Evolutionary conservation across 2,329 filamentous ascomycete species (phyloP).

Genomic region (Epichloe bromicola): DNA sequence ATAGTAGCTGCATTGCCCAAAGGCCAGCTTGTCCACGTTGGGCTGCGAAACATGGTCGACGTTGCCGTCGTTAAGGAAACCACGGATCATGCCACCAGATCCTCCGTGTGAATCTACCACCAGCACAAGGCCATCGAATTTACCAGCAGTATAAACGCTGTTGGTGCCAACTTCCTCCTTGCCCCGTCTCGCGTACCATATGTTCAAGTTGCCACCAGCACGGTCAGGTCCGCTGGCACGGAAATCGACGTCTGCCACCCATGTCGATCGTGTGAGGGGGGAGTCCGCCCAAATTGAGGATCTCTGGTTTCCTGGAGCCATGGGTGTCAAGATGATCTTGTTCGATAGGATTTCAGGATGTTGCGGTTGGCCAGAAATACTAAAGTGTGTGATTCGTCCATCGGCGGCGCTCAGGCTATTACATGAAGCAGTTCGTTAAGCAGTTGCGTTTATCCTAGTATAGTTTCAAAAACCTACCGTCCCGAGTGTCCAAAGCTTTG

Average conservation of each 20-base stretch:
- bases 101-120: conserved; percentile 77
- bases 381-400: conserved; percentile 39
- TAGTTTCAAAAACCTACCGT: conserved; percentile 30
- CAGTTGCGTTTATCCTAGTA: neutral
- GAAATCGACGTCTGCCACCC: conserved; percentile 78
- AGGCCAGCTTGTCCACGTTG: conserved; percentile 73
- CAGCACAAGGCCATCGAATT: conserved; percentile 82
- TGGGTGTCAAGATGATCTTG: conserved; percentile 81
- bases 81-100: conserved; percentile 65
- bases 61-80: conserved; percentile 85
- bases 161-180: conserved; percentile 50
- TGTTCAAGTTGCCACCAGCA: conserved; percentile 77
- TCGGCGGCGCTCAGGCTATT: conserved; percentile 3
- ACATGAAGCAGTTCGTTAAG: neutral
- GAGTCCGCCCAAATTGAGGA: conserved; percentile 68
- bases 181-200: conserved; percentile 76
- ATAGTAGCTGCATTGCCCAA: conserved; percentile 80
- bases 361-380: conserved; percentile 39
- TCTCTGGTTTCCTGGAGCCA: conserved; percentile 72
- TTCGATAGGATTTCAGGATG: conserved; percentile 64
- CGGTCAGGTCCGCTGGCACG: conserved; percentile 75
- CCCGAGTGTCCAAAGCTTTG: conserved; percentile 65
- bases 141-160: conserved; percentile 72
- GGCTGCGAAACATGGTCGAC: conserved; percentile 65
- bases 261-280: conserved; percentile 51